These are phyloP conservation scores for Rhynchosporium agropyri DNA, from an alignment of 2,329 filamentous ascomycete species.

Conservation along the genomic window DNA sequence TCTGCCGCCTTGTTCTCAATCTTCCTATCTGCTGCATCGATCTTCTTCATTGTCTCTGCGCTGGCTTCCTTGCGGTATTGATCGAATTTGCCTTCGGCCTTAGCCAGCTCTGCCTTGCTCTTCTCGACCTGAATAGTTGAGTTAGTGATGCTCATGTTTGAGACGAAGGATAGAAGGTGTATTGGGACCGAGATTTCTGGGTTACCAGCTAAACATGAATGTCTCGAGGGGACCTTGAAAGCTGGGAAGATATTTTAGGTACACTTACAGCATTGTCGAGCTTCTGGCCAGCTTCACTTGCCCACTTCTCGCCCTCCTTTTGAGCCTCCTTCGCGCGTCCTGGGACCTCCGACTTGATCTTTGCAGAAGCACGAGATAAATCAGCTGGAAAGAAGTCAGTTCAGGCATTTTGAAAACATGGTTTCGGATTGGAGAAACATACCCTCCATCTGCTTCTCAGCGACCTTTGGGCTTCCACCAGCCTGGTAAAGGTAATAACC, in stretches of 20 bases:
- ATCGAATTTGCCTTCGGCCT: constrained; percentile 63
- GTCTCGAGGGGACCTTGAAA: background rate
- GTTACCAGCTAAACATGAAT: background rate
- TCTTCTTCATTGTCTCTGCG: constrained; percentile 67
- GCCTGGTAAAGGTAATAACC: constrained; percentile 93
- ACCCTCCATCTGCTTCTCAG: constrained; percentile 89
- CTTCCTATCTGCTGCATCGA: constrained; percentile 81
- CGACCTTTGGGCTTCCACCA: constrained; percentile 77
- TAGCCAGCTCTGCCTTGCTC: constrained; percentile 63
- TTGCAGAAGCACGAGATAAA: constrained; percentile 67
- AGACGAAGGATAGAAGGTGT: background rate
- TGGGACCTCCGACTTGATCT: constrained; percentile 67
- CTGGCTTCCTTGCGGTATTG: constrained; percentile 64
- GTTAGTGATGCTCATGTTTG: constrained; percentile 22
- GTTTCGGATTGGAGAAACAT: constrained; percentile 42
- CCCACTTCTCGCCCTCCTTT: constrained; percentile 64
- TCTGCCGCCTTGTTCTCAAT: constrained; percentile 78
- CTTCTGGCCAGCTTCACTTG: constrained; percentile 63
- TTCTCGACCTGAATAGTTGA: constrained; percentile 55
- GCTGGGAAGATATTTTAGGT: background rate
- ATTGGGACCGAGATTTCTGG: background rate
- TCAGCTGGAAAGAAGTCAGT: constrained; percentile 64
- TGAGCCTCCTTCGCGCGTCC: constrained; percentile 63
- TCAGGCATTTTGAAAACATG: constrained; percentile 5
- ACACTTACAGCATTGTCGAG: constrained; percentile 68